Percentiles rank a stretch among this genome's conserved stretches.
phyloP scores from a whole-genome alignment of 129 eudicot species.

The Dittrichia graveolens region DNA sequence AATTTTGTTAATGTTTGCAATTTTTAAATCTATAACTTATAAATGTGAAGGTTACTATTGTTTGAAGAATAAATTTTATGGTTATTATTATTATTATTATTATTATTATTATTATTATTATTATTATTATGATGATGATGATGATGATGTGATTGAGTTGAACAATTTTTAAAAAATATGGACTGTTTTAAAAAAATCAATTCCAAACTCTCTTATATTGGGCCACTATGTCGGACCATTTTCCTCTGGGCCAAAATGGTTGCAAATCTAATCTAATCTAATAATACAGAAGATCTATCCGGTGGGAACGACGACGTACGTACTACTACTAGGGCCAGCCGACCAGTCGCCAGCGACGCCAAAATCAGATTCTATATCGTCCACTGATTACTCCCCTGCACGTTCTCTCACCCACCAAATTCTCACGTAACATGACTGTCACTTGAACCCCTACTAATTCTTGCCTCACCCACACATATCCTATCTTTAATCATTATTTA shows the following conservation, averaged over 20 bases:
- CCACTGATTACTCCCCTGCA: slow-evolving; percentile 59
- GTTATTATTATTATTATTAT: too few relatives aligned
- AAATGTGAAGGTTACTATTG: too few relatives aligned
- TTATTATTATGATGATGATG: too few relatives aligned
- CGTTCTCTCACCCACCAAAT: slow-evolving; percentile 55
- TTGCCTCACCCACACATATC: slow-evolving; percentile 29
- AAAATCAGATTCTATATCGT: slow-evolving; percentile 45
- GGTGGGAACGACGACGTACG: slow-evolving; percentile 17
- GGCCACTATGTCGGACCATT: slow-evolving; percentile 14
- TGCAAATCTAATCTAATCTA: slow-evolving; percentile 2
- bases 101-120: too few relatives aligned
- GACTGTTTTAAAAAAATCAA: too few relatives aligned
- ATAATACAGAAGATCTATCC: slow-evolving; percentile 6
- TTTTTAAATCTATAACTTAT: too few relatives aligned
- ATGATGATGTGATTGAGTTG: too few relatives aligned
- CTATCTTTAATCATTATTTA: neutral
- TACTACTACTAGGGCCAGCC: neutral
- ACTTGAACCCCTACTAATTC: neutral
- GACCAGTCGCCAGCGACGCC: slow-evolving; percentile 35
- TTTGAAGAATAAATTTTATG: too few relatives aligned
- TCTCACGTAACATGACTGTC: slow-evolving; percentile 37
- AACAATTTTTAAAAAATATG: too few relatives aligned
- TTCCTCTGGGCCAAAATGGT: neutral
- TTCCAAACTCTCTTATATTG: too few relatives aligned
- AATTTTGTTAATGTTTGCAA: too few relatives aligned